Conservation (phyloP, 2,329 filamentous ascomycete genomes). For the Thyridium curvatum region DNA sequence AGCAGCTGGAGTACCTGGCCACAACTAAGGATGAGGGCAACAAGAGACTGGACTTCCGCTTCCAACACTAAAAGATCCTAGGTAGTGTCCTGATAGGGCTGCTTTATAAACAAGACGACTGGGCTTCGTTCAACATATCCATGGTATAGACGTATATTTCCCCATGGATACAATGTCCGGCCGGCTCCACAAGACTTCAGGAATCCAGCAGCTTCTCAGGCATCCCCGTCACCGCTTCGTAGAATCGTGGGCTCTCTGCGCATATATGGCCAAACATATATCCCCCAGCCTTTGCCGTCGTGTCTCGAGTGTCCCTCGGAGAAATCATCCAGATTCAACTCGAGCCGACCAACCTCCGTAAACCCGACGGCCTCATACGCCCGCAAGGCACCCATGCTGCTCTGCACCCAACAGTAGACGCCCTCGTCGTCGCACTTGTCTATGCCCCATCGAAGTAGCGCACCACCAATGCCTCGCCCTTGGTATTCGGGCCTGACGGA, state of each 20-base stretch:
- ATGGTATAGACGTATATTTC: too few species aligned
- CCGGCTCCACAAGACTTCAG: too few species aligned
- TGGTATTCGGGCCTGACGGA: constrained; percentile 3
- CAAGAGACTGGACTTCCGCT: constrained; percentile 25
- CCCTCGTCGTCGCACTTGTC: constrained; percentile 4
- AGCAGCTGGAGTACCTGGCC: constrained; percentile 19
- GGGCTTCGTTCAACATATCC: too few species aligned
- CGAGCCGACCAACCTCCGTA: neutral
- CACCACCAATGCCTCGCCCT: constrained; percentile 2
- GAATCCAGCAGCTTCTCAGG: too few species aligned
- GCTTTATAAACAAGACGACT: too few species aligned
- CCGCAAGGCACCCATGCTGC: neutral
- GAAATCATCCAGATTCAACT: neutral
- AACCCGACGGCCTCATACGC: constrained; percentile 1
- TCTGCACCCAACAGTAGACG: constrained; percentile 1
- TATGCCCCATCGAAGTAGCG: constrained; percentile 5
- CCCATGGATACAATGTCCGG: too few species aligned
- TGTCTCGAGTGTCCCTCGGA: neutral
- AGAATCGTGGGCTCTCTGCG: neutral
- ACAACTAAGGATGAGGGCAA: constrained; percentile 23
- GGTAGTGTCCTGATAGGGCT: too few species aligned
- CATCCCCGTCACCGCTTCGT: too few species aligned
- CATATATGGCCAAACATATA: constrained; percentile 8
- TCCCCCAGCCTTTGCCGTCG: constrained; percentile 7
- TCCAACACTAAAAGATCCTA: constrained; percentile 18